Base-by-base conservation (phyloP, 2,329 filamentous ascomycete species). In the Mollisia scopiformis region DNA sequence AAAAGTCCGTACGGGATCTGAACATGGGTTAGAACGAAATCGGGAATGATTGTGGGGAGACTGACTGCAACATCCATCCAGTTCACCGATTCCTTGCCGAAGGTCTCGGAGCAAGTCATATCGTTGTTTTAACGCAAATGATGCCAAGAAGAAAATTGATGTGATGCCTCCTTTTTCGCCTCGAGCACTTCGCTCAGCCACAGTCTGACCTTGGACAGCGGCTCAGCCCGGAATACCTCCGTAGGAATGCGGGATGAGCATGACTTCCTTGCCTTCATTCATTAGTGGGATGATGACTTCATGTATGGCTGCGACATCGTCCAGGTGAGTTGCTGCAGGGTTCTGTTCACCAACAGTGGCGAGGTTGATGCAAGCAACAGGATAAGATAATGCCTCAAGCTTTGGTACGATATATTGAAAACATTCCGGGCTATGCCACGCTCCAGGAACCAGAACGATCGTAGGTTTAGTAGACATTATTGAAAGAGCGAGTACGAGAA, bases 201-300 rank as follows among this genome's bases (percentile, higher is more conserved):
- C 75, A 10, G 71, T 66, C 2, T 75, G 65, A 0, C 75, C 75
- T 10, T 70, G 68, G 1, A 74, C 63, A 14, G 70, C 73, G 52
- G 74, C 71, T 3, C 71, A 68, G 1, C 66, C 71, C 1, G 76
- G 64, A 0, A 75, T 68, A 11, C 75, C 76, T 11, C 73, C 71
- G 68, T 76, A 78, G 21, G 72, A 76, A 53, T 79, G 76, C 6
- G 71, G 65, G 13, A 76, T 55, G 4, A 78, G 62, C 1, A 78
- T 55, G 11, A 78, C 72, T 28, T 77, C 72, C n/a, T 58, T 56
- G 2, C 62, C 58, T n/a, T 55, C 52, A 41, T 58, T 59, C 23
- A 64, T 21, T 11, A 64, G 11, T 7, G 51, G 55, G 2, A 49
- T 1, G 5, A 55, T 37, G 2, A 53, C 30, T 16, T 58, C 23